A percentile compares a stretch with the other conserved stretches of the same genome.
These are phyloP conservation scores for Coemansia sp. DNA, from an alignment of 192 early-diverging fungal species.

Conservation along the genomic window DNA sequence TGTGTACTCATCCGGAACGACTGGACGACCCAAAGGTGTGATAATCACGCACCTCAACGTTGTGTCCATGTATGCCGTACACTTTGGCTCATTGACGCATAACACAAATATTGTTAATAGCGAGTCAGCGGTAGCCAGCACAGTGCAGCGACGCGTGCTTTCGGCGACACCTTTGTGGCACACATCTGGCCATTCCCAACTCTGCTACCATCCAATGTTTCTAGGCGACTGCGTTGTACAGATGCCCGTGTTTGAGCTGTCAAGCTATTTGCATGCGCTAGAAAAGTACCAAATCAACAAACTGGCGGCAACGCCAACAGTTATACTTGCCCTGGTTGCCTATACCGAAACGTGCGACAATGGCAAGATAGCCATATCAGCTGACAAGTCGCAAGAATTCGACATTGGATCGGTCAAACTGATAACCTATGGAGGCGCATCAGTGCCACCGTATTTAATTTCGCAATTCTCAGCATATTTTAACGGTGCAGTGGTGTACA, in stretches of 20 bases:
- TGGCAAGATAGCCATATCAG: background rate
- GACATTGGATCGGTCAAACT: conserved; percentile 19
- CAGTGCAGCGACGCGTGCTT: conserved; percentile 6
- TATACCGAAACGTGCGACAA: conserved; percentile 6
- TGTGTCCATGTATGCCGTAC: conserved; percentile 12
- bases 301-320: conserved; percentile 17
- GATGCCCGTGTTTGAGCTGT: conserved; percentile 10
- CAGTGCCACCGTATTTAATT: conserved; percentile 9
- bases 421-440: conserved; percentile 38
- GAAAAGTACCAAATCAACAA: conserved; percentile 18
- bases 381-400: background rate
- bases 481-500: conserved; percentile 2
- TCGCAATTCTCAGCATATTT: conserved; percentile 21
- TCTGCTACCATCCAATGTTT: conserved; percentile 34
- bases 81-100: conserved; percentile 7
- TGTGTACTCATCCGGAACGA: conserved; percentile 41
- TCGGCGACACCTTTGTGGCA: conserved; percentile 22
- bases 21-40: conserved; percentile 41
- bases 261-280: conserved; percentile 24
- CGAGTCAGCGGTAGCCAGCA: no score
- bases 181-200: conserved; percentile 35
- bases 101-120: no score
- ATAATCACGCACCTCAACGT: conserved; percentile 47
- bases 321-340: conserved; percentile 16
- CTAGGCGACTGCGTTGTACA: conserved; percentile 28